Conservation (phyloP, 148 eudicot genomes). For the Bassia scoparia region DNA sequence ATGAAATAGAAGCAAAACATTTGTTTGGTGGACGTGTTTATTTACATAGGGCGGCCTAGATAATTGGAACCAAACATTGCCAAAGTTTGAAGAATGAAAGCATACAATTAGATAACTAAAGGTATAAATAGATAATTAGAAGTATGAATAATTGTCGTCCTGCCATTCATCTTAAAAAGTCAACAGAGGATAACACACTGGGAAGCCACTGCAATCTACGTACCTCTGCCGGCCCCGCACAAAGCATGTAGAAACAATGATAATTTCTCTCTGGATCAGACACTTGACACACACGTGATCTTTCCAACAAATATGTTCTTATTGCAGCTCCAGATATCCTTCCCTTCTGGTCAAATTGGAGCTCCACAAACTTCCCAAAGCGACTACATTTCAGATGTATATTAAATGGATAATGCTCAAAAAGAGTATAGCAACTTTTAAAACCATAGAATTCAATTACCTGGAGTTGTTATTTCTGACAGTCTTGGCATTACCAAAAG, state of each 20-base stretch:
- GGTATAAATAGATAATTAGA: neutral
- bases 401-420: slow-evolving; percentile 18
- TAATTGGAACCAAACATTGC: too few species aligned
- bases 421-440: neutral
- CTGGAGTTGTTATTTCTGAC: slow-evolving; percentile 99
- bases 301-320: slow-evolving; percentile 87
- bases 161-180: neutral
- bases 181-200: neutral
- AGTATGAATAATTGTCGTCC: neutral
- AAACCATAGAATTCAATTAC: slow-evolving; percentile 30
- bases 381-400: slow-evolving; percentile 57
- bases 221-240: slow-evolving; percentile 95
- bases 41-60: too few species aligned
- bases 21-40: too few species aligned
- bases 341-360: slow-evolving; percentile 84
- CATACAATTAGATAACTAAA: neutral
- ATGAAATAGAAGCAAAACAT: too few species aligned
- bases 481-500: slow-evolving; percentile 98
- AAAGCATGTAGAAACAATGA: slow-evolving; percentile 99
- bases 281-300: slow-evolving; percentile 98
- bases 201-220: slow-evolving; percentile 8
- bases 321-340: slow-evolving; percentile 98
- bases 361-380: slow-evolving; percentile 97
- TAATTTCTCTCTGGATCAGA: slow-evolving; percentile 98
- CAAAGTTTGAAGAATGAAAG: neutral